Base-by-base conservation (phyloP, 805 yeast species). In the Metschnikowia peoriensis region DNA sequence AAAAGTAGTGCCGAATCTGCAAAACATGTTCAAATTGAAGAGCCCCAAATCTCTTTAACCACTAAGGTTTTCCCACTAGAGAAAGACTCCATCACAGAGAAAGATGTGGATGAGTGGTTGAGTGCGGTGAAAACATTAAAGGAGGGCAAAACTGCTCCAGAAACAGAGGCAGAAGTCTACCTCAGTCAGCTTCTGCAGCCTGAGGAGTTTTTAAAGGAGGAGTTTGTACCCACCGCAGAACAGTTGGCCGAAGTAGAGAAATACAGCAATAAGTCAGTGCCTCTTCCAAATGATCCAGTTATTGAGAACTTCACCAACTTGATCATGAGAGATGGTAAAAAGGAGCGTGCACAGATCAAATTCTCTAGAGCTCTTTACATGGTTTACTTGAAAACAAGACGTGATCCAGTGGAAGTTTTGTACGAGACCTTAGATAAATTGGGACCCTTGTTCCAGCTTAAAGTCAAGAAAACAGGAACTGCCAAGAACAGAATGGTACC, bases 291-390 rank as follows among this genome's bases (percentile, higher is more conserved):
- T 43, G 94, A 90, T 61, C 86, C 88, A n/a, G 81, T 85, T 17
- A 75, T 92, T 46, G 84, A 85, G 46, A 85, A 88, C 61, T 82
- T 94, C 64, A 85, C 89, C 50, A 91, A 91, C 66, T 78, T 91
- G 73, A 84, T 94, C 55, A 94, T 94, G 98, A 84, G 89, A 65
- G 85, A 89, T 66, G 99, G 99, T 41, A 85, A 85, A 68, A 94
- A 92, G 68, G 81, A 88, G 50, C 73, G 77, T 46, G 97, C 98
- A 0, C 86, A 85, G 65, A 85, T 80, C 61, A 77, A 79, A 46
- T 76, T 94, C 51, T 80, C 86, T 49, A 80, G 86, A 65, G 96
- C 97, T 0, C 76, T 94, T 47, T 91, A 92, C 65, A 73, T 92
- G 46, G 86, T 85, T 41, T 88, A 81, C 69, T 78, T 90, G 59